phyloP scores from a whole-genome alignment of 306 rosid species.

The Fragaria vesca region DNA sequence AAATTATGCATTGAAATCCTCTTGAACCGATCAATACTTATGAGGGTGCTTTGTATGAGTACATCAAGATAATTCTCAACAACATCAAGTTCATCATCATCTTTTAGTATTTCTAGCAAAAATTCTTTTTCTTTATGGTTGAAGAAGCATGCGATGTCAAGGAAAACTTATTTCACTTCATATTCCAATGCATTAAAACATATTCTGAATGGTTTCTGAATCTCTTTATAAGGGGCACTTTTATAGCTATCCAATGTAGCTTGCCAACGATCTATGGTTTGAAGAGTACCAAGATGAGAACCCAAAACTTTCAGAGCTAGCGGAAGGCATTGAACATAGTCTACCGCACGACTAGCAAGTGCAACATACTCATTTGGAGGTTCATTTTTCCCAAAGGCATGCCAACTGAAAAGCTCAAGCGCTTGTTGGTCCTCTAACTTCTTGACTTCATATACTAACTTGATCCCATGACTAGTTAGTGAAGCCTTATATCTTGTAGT shows the following conservation, averaged over 20 bases:
- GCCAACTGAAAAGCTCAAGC: background rate
- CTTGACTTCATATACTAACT: background rate
- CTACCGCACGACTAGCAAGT: background rate
- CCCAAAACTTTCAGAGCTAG: conserved; percentile 42
- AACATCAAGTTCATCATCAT: conserved; percentile 18
- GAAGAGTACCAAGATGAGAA: conserved; percentile 14
- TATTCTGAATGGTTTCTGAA: conserved; percentile 27
- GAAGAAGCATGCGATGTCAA: conserved; percentile 48
- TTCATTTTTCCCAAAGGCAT: background rate
- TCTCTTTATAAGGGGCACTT: conserved; percentile 27
- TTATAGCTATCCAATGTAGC: conserved; percentile 27
- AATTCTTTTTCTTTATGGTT: background rate
- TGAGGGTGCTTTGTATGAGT: background rate
- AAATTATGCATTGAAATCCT: conserved; percentile 38
- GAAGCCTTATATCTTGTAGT: background rate
- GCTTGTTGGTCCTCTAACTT: background rate
- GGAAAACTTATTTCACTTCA: conserved; percentile 19
- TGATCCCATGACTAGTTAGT: background rate
- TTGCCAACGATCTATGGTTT: conserved; percentile 28
- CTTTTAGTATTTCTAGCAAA: conserved; percentile 35
- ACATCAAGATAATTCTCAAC: background rate
- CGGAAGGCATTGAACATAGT: conserved; percentile 21
- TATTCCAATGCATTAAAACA: conserved; percentile 34
- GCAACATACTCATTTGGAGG: background rate
- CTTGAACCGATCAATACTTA: background rate